Evolutionary conservation across 2,329 filamentous ascomycete species (phyloP), one percentile per base, ranked within the genome.

Genomic region (Canariomyces notabilis): DNA sequence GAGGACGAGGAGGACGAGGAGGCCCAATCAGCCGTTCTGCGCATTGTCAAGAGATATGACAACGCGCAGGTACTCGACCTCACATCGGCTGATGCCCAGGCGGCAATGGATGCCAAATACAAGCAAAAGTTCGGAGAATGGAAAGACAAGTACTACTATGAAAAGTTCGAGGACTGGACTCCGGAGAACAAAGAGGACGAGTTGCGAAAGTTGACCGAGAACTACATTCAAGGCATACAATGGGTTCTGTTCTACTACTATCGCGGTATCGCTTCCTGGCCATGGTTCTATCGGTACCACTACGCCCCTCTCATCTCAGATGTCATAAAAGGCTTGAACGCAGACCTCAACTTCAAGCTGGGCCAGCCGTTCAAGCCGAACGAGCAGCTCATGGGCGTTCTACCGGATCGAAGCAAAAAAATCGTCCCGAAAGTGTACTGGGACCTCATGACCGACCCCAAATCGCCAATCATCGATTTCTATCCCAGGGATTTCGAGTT

Each of bases 241-340:
- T 98, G 93, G 94, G 93, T 98, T 35, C 73, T 98, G 40, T 96
- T 85, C 67, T 98, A 98, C 72, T 98, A 98, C 68, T 98, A 98
- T 69, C 84, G 85, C 44, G 93, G 93, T 52, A 93, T 98, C 50
- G 93, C 89, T 14, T 97, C 91, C 11, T 98, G 93, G 93, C 89
- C 93, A 12, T 98, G 93, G 93, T 98, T 87, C 69, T 98, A 96
- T 67, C 76, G 77, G 50, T 98, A 95, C 66, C 94, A 98, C 68
- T 98, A 98, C 67, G 87, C 94, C 8, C 93, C 93, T 1, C 89
- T 97, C 80, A 98, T 96, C 47, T 55, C 58, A 80, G 93, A 98
- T 68, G 88, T 98, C 56, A 84, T 84, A 63, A 90, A 87, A 65
- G 93, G 93, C 19, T 71, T 98, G 39, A 80, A 80, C 38, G 93